A percentile compares a stretch with the other conserved stretches of the same genome.
These are phyloP conservation scores for Fusarium sp. DNA, from an alignment of 2,329 filamentous ascomycete genomes.

Conservation along the genomic window DNA sequence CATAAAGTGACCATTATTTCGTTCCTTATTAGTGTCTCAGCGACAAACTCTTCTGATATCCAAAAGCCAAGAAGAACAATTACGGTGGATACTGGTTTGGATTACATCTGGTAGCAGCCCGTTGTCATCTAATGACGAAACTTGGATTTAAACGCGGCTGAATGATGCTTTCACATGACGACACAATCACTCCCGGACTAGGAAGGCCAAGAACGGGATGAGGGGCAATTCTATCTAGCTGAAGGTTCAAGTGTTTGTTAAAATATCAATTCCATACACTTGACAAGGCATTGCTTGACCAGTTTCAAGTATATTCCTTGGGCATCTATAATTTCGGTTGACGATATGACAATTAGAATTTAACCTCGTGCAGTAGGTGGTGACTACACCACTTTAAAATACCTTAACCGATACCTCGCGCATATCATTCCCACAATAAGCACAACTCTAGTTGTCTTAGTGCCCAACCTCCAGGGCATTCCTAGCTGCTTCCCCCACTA, in stretches of 20 bases:
- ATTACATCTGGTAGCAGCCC: neutral
- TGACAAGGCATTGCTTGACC: neutral
- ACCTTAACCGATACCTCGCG: conserved; percentile 27
- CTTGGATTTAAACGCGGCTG: conserved; percentile 1
- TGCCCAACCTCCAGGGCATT: conserved; percentile 21
- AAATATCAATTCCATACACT: neutral
- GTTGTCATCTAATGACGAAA: conserved; percentile 26
- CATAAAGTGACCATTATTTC: neutral
- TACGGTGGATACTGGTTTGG: neutral
- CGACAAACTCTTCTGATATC: neutral
- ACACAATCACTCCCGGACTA: conserved; percentile 19
- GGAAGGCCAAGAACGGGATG: conserved; percentile 1
- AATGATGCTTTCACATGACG: conserved; percentile 36
- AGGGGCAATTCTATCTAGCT: neutral
- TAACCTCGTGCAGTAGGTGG: conserved; percentile 32
- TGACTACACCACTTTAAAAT: conserved; percentile 33
- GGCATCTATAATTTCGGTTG: conserved; percentile 22
- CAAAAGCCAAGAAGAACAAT: neutral
- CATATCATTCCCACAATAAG: conserved; percentile 33
- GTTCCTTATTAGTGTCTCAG: neutral
- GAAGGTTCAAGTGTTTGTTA: neutral
- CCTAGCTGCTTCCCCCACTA: conserved; percentile 16
- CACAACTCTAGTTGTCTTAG: conserved; percentile 19
- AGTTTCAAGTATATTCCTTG: neutral
- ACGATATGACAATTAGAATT: conserved; percentile 6